Percentiles rank a stretch among this genome's conserved stretches.
phyloP scores from a whole-genome alignment of 1,284 basidiomycete species.

The Malassezia caprae region DNA sequence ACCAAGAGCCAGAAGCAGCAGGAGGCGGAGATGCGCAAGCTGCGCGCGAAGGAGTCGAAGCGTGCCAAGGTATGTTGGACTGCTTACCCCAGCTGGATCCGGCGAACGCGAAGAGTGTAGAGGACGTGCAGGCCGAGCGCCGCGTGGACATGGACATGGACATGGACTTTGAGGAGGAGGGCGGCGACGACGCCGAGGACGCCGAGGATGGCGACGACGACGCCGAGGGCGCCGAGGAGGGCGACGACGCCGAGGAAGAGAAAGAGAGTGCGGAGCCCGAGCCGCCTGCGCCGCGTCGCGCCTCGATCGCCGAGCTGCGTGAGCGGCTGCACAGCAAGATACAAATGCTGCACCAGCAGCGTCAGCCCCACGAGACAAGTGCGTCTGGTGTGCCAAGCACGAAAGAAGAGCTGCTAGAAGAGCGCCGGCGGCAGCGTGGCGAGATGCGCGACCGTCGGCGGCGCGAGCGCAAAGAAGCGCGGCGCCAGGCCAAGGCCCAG shows the following conservation, averaged over 20 bases:
- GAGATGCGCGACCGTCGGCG: slow-evolving; percentile 41
- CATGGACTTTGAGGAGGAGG: slow-evolving; percentile 22
- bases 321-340: slow-evolving; percentile 40
- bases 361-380: slow-evolving; percentile 12
- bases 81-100: slow-evolving; percentile 25
- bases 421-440: slow-evolving; percentile 34
- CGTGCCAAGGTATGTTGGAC: slow-evolving; percentile 3
- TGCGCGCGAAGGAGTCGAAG: slow-evolving; percentile 27
- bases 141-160: slow-evolving; percentile 19
- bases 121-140: slow-evolving; percentile 32
- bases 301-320: slow-evolving; percentile 29
- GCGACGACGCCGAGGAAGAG: background rate
- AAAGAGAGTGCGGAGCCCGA: slow-evolving; percentile 23
- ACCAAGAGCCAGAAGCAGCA: slow-evolving; percentile 39
- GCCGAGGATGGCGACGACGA: slow-evolving; percentile 19
- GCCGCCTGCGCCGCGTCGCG: slow-evolving; percentile 18
- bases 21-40: slow-evolving; percentile 34
- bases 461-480: slow-evolving; percentile 33
- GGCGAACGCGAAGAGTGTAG: slow-evolving; percentile 32
- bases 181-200: slow-evolving; percentile 1
- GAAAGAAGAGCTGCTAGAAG: slow-evolving; percentile 40
- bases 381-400: slow-evolving; percentile 15
- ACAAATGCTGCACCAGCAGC: slow-evolving; percentile 30
- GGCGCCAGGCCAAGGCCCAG: slow-evolving; percentile 8
- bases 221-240: slow-evolving; percentile 18